Base-by-base conservation (phyloP, 2,329 filamentous ascomycete genomes). In the Monilinia polystroma region DNA sequence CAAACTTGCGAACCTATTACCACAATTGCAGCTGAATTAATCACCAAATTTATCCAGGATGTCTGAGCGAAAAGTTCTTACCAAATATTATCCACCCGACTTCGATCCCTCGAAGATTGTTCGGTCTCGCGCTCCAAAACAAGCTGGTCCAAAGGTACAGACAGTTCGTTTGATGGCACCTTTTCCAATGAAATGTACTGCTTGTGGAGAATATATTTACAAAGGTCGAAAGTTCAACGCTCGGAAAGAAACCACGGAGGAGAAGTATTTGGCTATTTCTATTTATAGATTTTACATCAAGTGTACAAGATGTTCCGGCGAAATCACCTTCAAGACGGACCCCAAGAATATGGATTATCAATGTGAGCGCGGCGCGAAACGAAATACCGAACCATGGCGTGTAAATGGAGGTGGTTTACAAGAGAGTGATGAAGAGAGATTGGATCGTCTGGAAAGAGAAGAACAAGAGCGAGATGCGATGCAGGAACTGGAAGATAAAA, bases 211-310 rank as follows among this genome's bases (percentile, higher is more conserved):
- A 79, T 97, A 90, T 81, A 95, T 96, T 75, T 94, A 96, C 83
- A 92, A 92, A 73, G 93, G 93, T 0, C 87, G 93, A 68, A 98
- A 97, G 75, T 98, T 98, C 84, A 98, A 98, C 79, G 90, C 92
- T 3, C 85, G 92, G 47, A 99, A 99, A 76, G 93, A 97, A 76
- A 97, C 91, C 0, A 92, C 92, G 0, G 90, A 95, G 26, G 91
- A 97, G 74, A 91, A 90, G 72, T 99, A 99, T 80, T 87, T 97
- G 57, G 86, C 86, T 60, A 96, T 98, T 69, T 87, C 92, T 68
- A 93, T 96, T 70, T 95, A 89, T 80, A 87, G 90, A 41, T 97
- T 98, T 82, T 95, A 93, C 79, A 96, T 94, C 74, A 85, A 92
- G 10, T 97, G 94, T 79, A 96, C 93, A 45, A 82, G 92, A 58